phyloP scores from a whole-genome alignment of 2,329 filamentous ascomycete genomes.

The Sarocladium oryzae region DNA sequence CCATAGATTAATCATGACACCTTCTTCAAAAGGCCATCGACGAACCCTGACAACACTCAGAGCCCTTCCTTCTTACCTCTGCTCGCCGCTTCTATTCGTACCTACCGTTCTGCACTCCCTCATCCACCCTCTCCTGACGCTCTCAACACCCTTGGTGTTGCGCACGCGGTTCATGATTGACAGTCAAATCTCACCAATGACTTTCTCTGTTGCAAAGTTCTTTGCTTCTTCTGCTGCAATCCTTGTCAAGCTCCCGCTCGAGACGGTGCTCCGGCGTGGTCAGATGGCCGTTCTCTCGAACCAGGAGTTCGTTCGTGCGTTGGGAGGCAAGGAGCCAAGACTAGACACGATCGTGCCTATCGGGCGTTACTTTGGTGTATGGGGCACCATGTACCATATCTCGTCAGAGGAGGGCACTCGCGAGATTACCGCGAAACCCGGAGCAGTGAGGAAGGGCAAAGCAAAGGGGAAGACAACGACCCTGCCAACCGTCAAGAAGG shows the following conservation, averaged over 20 bases:
- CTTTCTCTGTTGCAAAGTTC: conserved; percentile 80
- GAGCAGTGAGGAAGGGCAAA: conserved; percentile 26
- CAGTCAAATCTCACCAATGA: conserved; percentile 69
- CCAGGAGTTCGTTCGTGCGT: conserved; percentile 42
- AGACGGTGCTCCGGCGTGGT: conserved; percentile 83
- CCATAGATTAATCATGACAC: conserved; percentile 70
- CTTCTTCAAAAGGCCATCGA: conserved; percentile 66
- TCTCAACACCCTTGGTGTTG: conserved; percentile 77
- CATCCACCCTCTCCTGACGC: conserved; percentile 73
- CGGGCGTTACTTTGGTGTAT: conserved; percentile 74
- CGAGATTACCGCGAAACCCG: conserved; percentile 30
- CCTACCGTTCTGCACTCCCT: conserved; percentile 85
- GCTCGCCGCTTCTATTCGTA: conserved; percentile 62
- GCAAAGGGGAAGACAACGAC: conserved; percentile 22
- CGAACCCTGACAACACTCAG: conserved; percentile 74
- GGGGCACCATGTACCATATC: conserved; percentile 89
- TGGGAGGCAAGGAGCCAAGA: conserved; percentile 33
- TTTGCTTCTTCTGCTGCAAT: conserved; percentile 73
- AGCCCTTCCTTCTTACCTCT: conserved; percentile 70
- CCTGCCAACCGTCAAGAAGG: conserved; percentile 40
- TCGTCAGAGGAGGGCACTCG: conserved; percentile 72
- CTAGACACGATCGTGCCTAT: conserved; percentile 73
- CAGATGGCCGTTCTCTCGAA: conserved; percentile 68
- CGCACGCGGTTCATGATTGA: conserved; percentile 81
- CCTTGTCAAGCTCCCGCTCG: conserved; percentile 80